A percentile compares a stretch with the other conserved stretches of the same genome.
phyloP scores from a whole-genome alignment of 2,329 filamentous ascomycete species.

The Capronia americana region DNA sequence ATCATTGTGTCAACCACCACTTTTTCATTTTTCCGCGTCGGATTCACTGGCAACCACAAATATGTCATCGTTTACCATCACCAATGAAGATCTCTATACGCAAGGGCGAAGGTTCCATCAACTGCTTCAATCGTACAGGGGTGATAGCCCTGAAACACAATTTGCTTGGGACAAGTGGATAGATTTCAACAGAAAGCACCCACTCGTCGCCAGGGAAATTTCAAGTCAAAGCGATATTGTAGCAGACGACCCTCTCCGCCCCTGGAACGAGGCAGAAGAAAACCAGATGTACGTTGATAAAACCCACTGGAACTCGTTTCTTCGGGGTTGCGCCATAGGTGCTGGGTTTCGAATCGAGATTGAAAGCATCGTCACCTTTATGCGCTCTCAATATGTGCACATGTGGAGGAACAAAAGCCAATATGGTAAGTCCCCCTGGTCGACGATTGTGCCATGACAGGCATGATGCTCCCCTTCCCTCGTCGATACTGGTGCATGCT shows the following conservation, averaged over 20 bases:
- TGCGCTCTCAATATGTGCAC: background rate
- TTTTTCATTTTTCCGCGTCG: background rate
- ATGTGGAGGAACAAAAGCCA: constrained; percentile 4
- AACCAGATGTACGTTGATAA: background rate
- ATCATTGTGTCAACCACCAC: background rate
- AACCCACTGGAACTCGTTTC: background rate
- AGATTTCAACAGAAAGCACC: background rate
- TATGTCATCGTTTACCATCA: background rate
- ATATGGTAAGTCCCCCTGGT: constrained; percentile 1
- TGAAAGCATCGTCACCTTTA: background rate
- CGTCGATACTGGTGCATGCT: background rate
- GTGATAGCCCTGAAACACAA: background rate
- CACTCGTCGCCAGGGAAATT: background rate
- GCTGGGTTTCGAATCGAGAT: background rate
- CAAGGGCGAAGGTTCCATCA: background rate
- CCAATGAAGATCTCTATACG: background rate
- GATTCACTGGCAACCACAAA: background rate
- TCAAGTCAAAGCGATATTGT: background rate
- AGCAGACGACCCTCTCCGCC: background rate
- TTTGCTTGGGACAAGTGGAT: background rate
- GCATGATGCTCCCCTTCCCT: background rate
- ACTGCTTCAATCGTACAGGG: background rate
- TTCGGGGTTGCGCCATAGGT: background rate
- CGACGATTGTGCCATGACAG: background rate
- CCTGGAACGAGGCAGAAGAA: constrained; percentile 6